Evolutionary conservation across 2,329 filamentous ascomycete species (phyloP), one percentile per base, ranked within the genome.

Genomic region (Knoxdaviesia proteae): DNA sequence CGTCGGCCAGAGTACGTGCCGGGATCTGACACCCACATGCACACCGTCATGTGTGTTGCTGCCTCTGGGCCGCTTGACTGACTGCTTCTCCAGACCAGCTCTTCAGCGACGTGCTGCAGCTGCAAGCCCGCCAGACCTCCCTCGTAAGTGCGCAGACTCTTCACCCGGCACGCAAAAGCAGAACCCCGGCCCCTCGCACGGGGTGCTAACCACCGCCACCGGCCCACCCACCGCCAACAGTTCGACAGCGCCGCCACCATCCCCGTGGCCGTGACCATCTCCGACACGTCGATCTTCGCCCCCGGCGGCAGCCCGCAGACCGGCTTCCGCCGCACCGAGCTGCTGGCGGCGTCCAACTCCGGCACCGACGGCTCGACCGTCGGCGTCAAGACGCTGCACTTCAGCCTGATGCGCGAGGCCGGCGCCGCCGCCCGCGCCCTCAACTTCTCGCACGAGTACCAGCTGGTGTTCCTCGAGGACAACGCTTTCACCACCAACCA

Each of bases 381-480:
- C 31, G 71, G 71, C 32, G 56, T 74, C 45, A 75, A 74, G 58
- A 75, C 71, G 1, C 61, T 77, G 41, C 74, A 78, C 56, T 77
- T 71, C 55, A 71, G 66, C 49, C 51, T 78, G 33, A 62, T 62
- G 54, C 67, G 69, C 51, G 71, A 77, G 48, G 46, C 54, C 3
- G 33, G 11, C 5, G 20, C 20, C 20, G 38, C 43, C 37, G 51
- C 58, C 36, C 59, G 68, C 7, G 64, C 65, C 8, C 55, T 77
- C 42, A 77, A 78, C 58, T 56, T 68, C 43, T 67, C 65, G 6
- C 74, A 77, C 53, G 71, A 77, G 57, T 77, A 77, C 56, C 60
- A 73, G 52, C 63, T 73, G 38, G 59, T 64, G 35, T 71, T 65
- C 53, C 60, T 67, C 32, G 65, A 69, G 53, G 60, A 56, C 48